These are phyloP conservation scores for Cucurbitaria berberidis DNA, from an alignment of 2,329 filamentous ascomycete species.

Conservation along the genomic window DNA sequence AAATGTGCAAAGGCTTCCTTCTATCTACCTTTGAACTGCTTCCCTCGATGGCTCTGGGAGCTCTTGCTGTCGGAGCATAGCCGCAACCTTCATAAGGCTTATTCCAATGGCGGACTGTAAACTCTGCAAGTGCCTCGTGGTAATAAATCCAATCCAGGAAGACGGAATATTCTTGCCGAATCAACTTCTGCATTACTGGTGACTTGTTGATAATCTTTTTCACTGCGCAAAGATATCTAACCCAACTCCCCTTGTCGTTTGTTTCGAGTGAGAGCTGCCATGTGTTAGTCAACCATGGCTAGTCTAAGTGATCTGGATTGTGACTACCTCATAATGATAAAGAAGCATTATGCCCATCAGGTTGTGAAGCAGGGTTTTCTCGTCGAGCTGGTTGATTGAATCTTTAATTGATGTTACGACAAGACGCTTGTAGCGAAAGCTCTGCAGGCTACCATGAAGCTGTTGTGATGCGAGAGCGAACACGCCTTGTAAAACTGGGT, in stretches of 20 bases:
- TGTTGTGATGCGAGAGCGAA: slow-evolving; percentile 19
- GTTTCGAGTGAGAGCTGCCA: no score
- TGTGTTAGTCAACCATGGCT: no score
- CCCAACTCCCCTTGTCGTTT: slow-evolving; percentile 12
- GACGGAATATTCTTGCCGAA: slow-evolving; percentile 15
- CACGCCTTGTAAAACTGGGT: slow-evolving; percentile 19
- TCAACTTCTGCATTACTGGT: slow-evolving; percentile 14
- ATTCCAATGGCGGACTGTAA: slow-evolving; percentile 18
- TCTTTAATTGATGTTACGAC: slow-evolving; percentile 11
- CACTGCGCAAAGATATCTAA: slow-evolving; percentile 16
- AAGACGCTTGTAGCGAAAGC: slow-evolving; percentile 18
- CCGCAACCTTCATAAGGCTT: slow-evolving; percentile 17
- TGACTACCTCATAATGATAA: slow-evolving; percentile 20
- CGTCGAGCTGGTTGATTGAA: slow-evolving; percentile 10
- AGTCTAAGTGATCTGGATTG: no score
- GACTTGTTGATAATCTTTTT: slow-evolving; percentile 20
- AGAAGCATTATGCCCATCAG: slow-evolving; percentile 17
- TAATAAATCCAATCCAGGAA: slow-evolving; percentile 23
- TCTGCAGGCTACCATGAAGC: slow-evolving; percentile 14
- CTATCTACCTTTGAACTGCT: no score
- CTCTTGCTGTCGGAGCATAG: slow-evolving; percentile 15
- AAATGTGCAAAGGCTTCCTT: no score
- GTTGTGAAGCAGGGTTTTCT: slow-evolving; percentile 18
- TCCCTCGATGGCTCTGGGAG: slow-evolving; percentile 5
- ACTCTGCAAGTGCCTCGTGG: slow-evolving; percentile 16